Base-by-base conservation (phyloP, 106 monocot species). In the Allium fistulosum region DNA sequence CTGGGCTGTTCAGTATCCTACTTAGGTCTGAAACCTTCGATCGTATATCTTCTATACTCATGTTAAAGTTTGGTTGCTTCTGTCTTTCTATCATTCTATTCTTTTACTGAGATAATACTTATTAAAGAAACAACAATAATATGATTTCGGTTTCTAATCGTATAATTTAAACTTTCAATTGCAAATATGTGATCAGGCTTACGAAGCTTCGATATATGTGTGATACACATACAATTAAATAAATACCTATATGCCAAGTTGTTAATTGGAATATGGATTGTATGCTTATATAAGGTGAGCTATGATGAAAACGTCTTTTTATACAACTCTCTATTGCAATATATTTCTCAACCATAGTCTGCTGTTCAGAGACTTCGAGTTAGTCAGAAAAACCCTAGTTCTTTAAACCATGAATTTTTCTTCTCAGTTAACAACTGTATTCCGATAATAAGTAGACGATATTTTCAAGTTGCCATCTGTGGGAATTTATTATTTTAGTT, bases 1-100 rank as follows among this genome's bases (percentile, higher is more conserved):
- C 72, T 83, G 88, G 82, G 77, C 49, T 77, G 74, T 57, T 53
- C 78, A 47, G 49, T 73, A 17, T 55, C 63, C 50, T 28, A 62
- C 47, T 49, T 82, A 74, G 84, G 84, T 82, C 74, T 28, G 22
- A 18, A 48, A 11, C 66, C 26, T 66, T 13, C 45, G 46, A 46
- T 63, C 49, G 26, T 1, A n/a, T 8, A 28, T 51, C 50, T 53
- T 26, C 2, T 27, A 28, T 9, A n/a, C 59, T 64, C 15, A 48
- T 48, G 10, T 3, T 37, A 61, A 61, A 17, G 60, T 26, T 61
- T 26, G 9, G 10, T 9, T 53, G 9, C 52, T 53, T 53, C 13
- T 53, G 9, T 53, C 0, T 13, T 9, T 9, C 52, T 53, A 10
- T 53, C 13, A 53, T 13, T 53, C 10, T 53, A 4, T 26, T 61